Evolutionary conservation across 352 stramenopile species (phyloP).

Genomic region (Phytophthora crassamura): DNA sequence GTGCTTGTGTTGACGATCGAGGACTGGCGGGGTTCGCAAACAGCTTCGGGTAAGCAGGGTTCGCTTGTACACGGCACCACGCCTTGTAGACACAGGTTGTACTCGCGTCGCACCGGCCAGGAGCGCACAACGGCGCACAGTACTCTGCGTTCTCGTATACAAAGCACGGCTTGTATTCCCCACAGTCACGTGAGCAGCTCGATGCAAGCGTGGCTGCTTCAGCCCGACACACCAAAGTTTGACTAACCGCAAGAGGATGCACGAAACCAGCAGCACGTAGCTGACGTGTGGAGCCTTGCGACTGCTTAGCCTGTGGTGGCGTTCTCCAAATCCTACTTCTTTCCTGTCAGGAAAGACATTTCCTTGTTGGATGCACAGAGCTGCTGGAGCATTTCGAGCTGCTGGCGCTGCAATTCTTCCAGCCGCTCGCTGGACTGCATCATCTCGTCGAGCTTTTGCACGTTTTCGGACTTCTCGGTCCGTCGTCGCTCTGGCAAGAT

Average conservation of each 20-base stretch:
- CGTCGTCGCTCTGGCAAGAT: conserved; percentile 16
- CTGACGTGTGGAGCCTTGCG: neutral
- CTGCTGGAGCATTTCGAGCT: conserved; percentile 30
- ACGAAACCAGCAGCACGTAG: conserved; percentile 11
- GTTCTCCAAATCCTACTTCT: neutral
- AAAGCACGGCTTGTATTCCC: conserved; percentile 51
- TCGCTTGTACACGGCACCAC: conserved; percentile 37
- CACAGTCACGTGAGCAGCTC: conserved; percentile 29
- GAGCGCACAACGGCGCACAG: conserved; percentile 50
- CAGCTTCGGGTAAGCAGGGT: conserved; percentile 52
- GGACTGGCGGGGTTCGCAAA: conserved; percentile 42
- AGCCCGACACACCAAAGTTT: neutral
- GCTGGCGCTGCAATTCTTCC: conserved; percentile 30
- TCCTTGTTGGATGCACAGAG: conserved; percentile 14
- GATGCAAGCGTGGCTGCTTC: conserved; percentile 13
- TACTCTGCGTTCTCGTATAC: conserved; percentile 51
- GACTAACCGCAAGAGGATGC: conserved; percentile 15
- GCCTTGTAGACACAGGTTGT: conserved; percentile 52
- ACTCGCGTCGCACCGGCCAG: conserved; percentile 45
- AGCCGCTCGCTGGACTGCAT: conserved; percentile 24
- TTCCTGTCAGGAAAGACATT: neutral
- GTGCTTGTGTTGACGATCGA: conserved; percentile 6
- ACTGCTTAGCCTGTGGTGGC: conserved; percentile 4
- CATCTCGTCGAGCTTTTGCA: conserved; percentile 18
- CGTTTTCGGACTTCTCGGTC: conserved; percentile 4